Percentiles rank a stretch among this genome's conserved stretches.
phyloP scores from a whole-genome alignment of 345 rosid species.

The Moricandia arvensis region DNA sequence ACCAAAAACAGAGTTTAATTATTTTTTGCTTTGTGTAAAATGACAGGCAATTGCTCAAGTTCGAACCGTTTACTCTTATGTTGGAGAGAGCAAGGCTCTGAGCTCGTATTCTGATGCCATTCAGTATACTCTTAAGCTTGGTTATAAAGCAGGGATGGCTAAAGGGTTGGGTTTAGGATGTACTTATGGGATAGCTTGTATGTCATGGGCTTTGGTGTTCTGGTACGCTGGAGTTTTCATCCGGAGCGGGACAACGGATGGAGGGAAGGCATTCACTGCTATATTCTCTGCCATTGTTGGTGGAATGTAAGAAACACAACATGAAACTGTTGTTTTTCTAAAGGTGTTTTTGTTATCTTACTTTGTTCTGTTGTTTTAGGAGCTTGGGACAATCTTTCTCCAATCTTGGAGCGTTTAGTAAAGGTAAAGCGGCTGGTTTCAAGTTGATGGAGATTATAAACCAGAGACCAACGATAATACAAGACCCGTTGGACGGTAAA shows the following conservation, averaged over 20 bases:
- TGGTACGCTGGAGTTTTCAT: slow-evolving; percentile 99
- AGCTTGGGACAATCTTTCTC: slow-evolving; percentile 99
- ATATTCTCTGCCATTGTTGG: slow-evolving; percentile 99
- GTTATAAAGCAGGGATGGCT: slow-evolving; percentile 99
- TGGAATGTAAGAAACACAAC: slow-evolving; percentile 73
- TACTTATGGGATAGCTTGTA: slow-evolving; percentile 97
- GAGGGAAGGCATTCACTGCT: slow-evolving; percentile 98
- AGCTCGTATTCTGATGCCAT: slow-evolving; percentile 89
- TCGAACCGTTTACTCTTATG: slow-evolving; percentile 92
- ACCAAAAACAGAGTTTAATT: slow-evolving; percentile 7
- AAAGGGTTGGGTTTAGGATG: slow-evolving; percentile 99
- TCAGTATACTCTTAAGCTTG: slow-evolving; percentile 90
- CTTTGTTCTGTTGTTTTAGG: slow-evolving; percentile 50
- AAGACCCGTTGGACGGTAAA: slow-evolving; percentile 68
- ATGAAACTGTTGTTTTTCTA: background rate
- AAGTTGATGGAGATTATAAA: slow-evolving; percentile 94
- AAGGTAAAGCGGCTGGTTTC: slow-evolving; percentile 97
- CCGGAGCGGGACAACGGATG: slow-evolving; percentile 88
- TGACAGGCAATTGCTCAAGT: slow-evolving; percentile 94
- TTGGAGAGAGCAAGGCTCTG: slow-evolving; percentile 96
- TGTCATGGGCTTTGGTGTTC: slow-evolving; percentile 99
- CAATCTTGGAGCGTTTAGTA: slow-evolving; percentile 97
- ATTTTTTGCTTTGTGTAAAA: background rate
- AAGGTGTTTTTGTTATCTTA: background rate
- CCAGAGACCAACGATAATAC: slow-evolving; percentile 84